Conservation (phyloP, 108 stramenopile species). For the Phaeodactylum tricornutum region DNA sequence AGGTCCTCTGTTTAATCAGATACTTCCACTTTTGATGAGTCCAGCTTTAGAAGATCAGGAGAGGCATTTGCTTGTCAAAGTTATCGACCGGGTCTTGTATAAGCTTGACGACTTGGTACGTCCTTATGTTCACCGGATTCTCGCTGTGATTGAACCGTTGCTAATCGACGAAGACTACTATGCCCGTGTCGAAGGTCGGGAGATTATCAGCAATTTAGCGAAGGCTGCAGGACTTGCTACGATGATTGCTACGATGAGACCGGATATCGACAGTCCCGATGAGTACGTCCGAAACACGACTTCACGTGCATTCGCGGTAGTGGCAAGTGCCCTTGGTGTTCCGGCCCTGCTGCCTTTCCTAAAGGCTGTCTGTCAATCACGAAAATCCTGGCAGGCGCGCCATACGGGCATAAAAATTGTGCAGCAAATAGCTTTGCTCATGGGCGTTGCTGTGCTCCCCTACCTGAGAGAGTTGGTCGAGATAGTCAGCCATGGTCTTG, state of each 20-base stretch:
- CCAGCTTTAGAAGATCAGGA: constrained; percentile 98
- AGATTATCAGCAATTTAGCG: constrained; percentile 98
- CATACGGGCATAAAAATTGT: constrained; percentile 99
- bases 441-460: constrained; percentile 97
- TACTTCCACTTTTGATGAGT: constrained; percentile 95
- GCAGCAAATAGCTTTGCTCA: constrained; percentile 96
- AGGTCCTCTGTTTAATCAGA: constrained; percentile 93
- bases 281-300: constrained; percentile 98
- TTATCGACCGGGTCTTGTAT: constrained; percentile 97
- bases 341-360: constrained; percentile 94
- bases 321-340: constrained; percentile 96
- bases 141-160: constrained; percentile 96
- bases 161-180: constrained; percentile 99
- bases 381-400: constrained; percentile 97
- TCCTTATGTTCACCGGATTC: constrained; percentile 94
- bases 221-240: constrained; percentile 99
- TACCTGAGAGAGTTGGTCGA: constrained; percentile 93
- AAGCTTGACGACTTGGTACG: constrained; percentile 95
- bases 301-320: constrained; percentile 96
- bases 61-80: constrained; percentile 97
- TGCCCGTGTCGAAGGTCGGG: constrained; percentile 95
- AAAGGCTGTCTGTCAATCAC: constrained; percentile 96
- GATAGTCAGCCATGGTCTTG: constrained; percentile 92
- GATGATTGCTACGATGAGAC: constrained; percentile 99
- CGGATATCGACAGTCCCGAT: constrained; percentile 98